These are phyloP conservation scores for Mycena kentingensis DNA, from an alignment of 768 basidiomycete species.

Conservation along the genomic window DNA sequence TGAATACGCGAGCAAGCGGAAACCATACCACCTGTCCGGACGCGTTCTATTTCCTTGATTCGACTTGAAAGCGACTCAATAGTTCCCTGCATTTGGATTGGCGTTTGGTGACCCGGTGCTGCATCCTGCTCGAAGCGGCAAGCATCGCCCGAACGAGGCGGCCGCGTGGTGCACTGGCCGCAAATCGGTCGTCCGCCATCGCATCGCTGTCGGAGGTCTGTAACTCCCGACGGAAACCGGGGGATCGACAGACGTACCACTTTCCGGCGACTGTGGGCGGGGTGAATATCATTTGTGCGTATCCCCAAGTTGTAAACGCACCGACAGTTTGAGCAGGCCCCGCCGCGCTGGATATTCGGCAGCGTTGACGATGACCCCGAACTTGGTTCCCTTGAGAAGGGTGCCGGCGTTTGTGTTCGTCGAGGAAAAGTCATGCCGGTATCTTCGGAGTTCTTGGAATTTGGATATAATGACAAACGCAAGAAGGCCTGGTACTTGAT, in stretches of 20 bases:
- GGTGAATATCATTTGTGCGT: neutral
- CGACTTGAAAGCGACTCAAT: neutral
- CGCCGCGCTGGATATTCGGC: neutral
- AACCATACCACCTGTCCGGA: neutral
- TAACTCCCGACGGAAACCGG: neutral
- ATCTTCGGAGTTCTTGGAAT: too few relatives aligned
- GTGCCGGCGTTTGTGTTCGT: too few relatives aligned
- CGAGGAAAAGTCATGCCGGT: too few relatives aligned
- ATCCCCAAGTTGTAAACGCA: neutral
- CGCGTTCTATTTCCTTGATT: neutral
- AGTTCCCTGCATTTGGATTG: constrained; percentile 3
- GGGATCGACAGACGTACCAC: neutral
- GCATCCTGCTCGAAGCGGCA: neutral
- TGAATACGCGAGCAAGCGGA: neutral
- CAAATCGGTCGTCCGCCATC: neutral
- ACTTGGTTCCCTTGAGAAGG: too few relatives aligned
- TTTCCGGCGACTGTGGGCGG: neutral
- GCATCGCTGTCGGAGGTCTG: neutral
- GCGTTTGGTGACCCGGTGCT: neutral
- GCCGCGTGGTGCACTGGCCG: neutral
- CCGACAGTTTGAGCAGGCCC: neutral
- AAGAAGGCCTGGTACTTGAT: too few relatives aligned
- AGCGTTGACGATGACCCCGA: too few relatives aligned
- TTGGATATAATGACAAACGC: too few relatives aligned
- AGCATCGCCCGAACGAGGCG: neutral